A percentile compares a stretch with the other conserved stretches of the same genome.
Conservation (phyloP, 2,329 filamentous ascomycete genomes). For the Gliomastix tumulicola region DNA sequence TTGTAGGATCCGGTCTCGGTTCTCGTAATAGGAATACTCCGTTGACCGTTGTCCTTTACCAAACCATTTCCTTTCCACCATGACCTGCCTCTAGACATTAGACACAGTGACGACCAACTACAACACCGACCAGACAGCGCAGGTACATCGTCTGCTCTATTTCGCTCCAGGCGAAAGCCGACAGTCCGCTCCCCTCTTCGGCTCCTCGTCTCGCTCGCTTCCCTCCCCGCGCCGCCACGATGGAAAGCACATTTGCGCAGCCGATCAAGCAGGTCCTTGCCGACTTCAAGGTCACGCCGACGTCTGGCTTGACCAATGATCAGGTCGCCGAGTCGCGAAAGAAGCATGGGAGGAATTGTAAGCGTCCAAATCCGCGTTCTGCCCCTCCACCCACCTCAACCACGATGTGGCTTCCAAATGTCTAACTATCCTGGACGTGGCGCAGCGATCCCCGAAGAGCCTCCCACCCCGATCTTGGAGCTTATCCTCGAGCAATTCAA, state of each 20-base stretch:
- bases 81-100: too few relatives aligned
- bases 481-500: slow-evolving; percentile 98
- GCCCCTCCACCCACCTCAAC: background rate
- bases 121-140: too few relatives aligned
- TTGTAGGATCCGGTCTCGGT: too few relatives aligned
- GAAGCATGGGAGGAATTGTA: slow-evolving; percentile 63
- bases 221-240: slow-evolving; percentile 26
- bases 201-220: too few relatives aligned
- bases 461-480: slow-evolving; percentile 92
- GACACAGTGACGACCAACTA: too few relatives aligned
- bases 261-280: slow-evolving; percentile 51
- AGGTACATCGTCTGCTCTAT: too few relatives aligned
- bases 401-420: too few relatives aligned
- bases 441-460: slow-evolving; percentile 69
- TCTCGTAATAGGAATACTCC: too few relatives aligned
- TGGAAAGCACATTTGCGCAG: slow-evolving; percentile 58
- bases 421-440: slow-evolving; percentile 5
- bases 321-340: slow-evolving; percentile 48
- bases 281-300: slow-evolving; percentile 48
- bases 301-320: slow-evolving; percentile 48
- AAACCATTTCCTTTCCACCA: too few relatives aligned
- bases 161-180: too few relatives aligned
- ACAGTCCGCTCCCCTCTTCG: too few relatives aligned
- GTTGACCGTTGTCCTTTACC: too few relatives aligned
- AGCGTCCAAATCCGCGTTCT: slow-evolving; percentile 17